Evolutionary conservation across 768 basidiomycete species (phyloP).

Genomic region (Panaeolus cyanescens): DNA sequence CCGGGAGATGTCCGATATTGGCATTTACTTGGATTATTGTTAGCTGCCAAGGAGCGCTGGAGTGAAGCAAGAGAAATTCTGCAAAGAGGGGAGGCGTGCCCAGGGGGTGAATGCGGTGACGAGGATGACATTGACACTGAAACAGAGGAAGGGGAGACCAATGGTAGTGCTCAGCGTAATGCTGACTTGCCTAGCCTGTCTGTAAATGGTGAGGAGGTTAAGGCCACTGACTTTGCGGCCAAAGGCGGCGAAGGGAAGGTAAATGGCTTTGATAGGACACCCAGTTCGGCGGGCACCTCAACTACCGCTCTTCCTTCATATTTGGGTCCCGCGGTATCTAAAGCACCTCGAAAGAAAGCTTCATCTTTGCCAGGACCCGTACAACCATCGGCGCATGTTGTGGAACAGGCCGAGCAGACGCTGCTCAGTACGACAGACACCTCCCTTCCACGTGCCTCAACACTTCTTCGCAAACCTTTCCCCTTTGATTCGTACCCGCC

Average conservation of each 20-base stretch:
- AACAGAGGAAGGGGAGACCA: slow-evolving; percentile 10
- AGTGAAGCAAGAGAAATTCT: slow-evolving; percentile 72
- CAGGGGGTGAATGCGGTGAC: not conserved
- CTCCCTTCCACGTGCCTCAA: slow-evolving; percentile 39
- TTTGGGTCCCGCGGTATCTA: not conserved
- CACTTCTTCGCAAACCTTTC: slow-evolving; percentile 15
- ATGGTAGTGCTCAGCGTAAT: slow-evolving; percentile 16
- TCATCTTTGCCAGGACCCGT: not conserved
- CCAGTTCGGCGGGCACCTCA: not conserved
- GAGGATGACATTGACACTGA: slow-evolving; percentile 47
- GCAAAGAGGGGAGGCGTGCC: slow-evolving; percentile 60
- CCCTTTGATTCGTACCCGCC: slow-evolving; percentile 34
- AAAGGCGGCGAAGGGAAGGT: not conserved
- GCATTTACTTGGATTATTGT: slow-evolving; percentile 86
- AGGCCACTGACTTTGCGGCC: not conserved
- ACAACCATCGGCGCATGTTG: not conserved
- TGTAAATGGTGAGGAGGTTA: not conserved
- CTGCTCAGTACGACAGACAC: slow-evolving; percentile 16
- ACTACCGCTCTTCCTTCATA: not conserved
- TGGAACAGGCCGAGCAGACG: not conserved
- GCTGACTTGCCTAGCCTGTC: slow-evolving; percentile 12
- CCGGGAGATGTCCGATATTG: slow-evolving; percentile 71
- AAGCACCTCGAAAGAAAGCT: not conserved
- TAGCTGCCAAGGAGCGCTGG: slow-evolving; percentile 83
- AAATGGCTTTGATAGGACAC: not conserved